A percentile compares a stretch with the other conserved stretches of the same genome.
Conservation (phyloP, 1,284 basidiomycete genomes). For the Cryptococcus maquisensis region DNA sequence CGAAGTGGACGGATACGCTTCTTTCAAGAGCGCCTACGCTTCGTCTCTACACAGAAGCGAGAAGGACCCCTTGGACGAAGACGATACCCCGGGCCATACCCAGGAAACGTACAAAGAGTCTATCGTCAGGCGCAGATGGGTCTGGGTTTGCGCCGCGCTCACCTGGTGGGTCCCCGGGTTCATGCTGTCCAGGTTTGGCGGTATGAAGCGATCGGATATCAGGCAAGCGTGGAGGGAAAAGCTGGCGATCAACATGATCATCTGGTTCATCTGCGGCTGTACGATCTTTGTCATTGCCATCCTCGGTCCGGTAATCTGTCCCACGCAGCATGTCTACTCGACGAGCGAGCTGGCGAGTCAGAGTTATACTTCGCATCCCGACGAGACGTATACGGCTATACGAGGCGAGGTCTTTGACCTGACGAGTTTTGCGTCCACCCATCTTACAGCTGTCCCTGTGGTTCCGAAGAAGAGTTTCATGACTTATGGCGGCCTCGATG, state of each 20-base stretch:
- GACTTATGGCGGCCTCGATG: conserved; percentile 74
- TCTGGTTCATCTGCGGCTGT: conserved; percentile 86
- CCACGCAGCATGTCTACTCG: conserved; percentile 87
- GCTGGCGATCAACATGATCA: conserved; percentile 89
- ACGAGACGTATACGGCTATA: conserved; percentile 74
- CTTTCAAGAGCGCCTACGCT: conserved; percentile 89
- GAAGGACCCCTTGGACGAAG: conserved; percentile 70
- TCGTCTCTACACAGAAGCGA: conserved; percentile 66
- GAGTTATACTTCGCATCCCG: conserved; percentile 60
- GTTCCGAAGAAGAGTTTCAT: conserved; percentile 70
- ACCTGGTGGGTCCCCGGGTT: conserved; percentile 86
- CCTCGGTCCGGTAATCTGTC: conserved; percentile 85
- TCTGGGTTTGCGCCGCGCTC: conserved; percentile 78
- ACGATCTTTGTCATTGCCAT: conserved; percentile 91
- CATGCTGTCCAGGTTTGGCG: conserved; percentile 65
- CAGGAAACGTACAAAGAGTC: conserved; percentile 80
- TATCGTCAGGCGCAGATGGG: conserved; percentile 78
- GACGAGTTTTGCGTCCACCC: conserved; percentile 50
- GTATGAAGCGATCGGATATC: conserved; percentile 91
- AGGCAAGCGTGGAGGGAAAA: conserved; percentile 98
- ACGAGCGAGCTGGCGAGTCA: conserved; percentile 69
- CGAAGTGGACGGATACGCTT: conserved; percentile 85
- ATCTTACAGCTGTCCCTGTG: conserved; percentile 66
- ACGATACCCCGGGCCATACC: conserved; percentile 71
- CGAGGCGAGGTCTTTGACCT: conserved; percentile 74